Base-by-base conservation (phyloP, 164 flowering plant species). In the Stephania cephalantha region DNA sequence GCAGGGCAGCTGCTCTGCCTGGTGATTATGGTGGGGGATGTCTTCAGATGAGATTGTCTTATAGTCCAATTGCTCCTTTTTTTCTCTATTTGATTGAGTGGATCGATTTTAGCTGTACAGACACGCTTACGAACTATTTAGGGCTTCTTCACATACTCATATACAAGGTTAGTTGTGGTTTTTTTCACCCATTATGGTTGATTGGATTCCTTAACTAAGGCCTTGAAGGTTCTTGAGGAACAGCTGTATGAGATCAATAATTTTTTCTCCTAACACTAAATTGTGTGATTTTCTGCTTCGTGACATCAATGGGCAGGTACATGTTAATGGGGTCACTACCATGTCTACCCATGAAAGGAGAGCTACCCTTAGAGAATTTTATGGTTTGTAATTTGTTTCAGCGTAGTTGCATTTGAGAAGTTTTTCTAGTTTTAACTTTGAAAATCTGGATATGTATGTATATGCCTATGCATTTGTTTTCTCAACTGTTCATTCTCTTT, bases 1-100 rank as follows among this genome's bases (percentile, higher is more conserved):
- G 83, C 92, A 95, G 97, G 88, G 95, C 95, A 44, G 90, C 92
- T 75, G 77, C 91, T 80, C 87, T 94, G 15, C 93, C 94, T 29
- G 84, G 81, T 78, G 89, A 86, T 61, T 85, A 76, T 78, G 83
- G 83, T 74, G 95, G 90, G 30, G 86, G 87, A 75, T 83, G 80
- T 77, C 74, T 91, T 70, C 93, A 91, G 75, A 89, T 95, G 94
- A 89, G 86, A 77, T 78, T 93, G 75, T 85, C 88, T 75, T 90
- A 85, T 77, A 87, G 94, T 81, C 91, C 94, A 7, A 86, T 91
- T 72, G 95, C 99, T 0, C 92, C 92, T 6, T 73, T 91, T 18
- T 77, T 95, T 81, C 83, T 93, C 20, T 89, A 85, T 77, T 73
- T 91, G 76, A 80, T 91, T 25, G 90, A 95, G 81, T 95, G 97